Base-by-base conservation (phyloP, 331 rosid species). In the Stylosanthes scabra region DNA sequence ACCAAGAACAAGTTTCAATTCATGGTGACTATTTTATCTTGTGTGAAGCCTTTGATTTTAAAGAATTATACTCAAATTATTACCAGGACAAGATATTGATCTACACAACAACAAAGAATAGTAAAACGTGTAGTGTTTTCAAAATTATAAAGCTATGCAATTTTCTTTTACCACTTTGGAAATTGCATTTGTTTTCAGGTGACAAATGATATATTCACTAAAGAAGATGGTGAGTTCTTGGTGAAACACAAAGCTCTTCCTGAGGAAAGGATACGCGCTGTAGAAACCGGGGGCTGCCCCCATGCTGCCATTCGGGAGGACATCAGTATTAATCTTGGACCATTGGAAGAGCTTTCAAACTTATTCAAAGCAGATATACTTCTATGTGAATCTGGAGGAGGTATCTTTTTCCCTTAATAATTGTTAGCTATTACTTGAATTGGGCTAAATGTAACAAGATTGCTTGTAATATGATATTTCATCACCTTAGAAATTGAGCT, bases 301-400 rank as follows among this genome's bases (percentile, higher is more conserved):
- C 99, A 90, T 40, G 99, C 99, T 52, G 99, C 99, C 0, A 90
- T 94, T 70, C 83, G 97, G 3, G 99, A 94, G 79, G 99, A 94
- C 74, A 94, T 94, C 57, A 94, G 99, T 83, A 91, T 94, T 66
- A 94, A 94, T 82, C 99, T 94, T 66, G 99, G 99, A 11, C 97
- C 99, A 0, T 83, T 94, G 1, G 99, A 94, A 64, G 96, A 94
- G 85, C 97, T 94, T 57, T 94, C 99, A 0, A 94, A 87, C 76
- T 76, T 94, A 56, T 87, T 65, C 63, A 88, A 84, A 72, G 74
- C 99, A 14, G 97, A 94, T 85, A 63, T 94, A 57, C 96, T 94
- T 75, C 97, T 94, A 25, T 94, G 99, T 71, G 99, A 94, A 90
- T 94, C 97, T 5, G 99, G 97, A 14, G 99, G 99, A 89, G 99